Conservation (phyloP, 2,329 filamentous ascomycete genomes). For the Cercospora sp. region DNA sequence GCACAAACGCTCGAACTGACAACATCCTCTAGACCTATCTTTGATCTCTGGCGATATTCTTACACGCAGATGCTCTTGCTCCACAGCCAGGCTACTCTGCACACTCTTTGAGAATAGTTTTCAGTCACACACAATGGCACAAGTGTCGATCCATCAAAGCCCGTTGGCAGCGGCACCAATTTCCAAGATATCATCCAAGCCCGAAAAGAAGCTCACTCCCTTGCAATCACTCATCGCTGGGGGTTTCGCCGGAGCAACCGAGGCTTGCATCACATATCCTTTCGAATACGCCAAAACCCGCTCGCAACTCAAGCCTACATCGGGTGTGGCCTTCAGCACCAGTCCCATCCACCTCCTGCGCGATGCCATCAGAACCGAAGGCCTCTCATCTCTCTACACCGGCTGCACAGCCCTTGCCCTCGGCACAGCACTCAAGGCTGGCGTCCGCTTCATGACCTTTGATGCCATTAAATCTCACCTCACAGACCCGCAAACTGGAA, state of each 20-base stretch:
- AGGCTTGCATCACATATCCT: slow-evolving; percentile 51
- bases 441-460: slow-evolving; percentile 38
- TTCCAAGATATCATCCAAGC: neutral
- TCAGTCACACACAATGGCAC: neutral
- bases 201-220: slow-evolving; percentile 16
- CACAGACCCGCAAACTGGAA: slow-evolving; percentile 31
- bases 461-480: slow-evolving; percentile 35
- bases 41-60: neutral
- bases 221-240: slow-evolving; percentile 53
- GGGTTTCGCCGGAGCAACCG: slow-evolving; percentile 55
- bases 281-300: slow-evolving; percentile 41
- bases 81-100: neutral
- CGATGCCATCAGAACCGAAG: slow-evolving; percentile 28
- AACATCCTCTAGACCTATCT: neutral
- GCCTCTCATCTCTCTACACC: slow-evolving; percentile 36
- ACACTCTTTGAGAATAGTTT: neutral
- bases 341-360: slow-evolving; percentile 34
- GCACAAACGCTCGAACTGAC: neutral
- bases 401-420: slow-evolving; percentile 36
- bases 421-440: slow-evolving; percentile 38
- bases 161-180: neutral
- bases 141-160: neutral
- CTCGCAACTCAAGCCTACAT: slow-evolving; percentile 32
- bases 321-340: slow-evolving; percentile 6
- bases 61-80: neutral